Evolutionary conservation across 768 basidiomycete genomes (phyloP).

Genomic region (Naganishia kalamii): DNA sequence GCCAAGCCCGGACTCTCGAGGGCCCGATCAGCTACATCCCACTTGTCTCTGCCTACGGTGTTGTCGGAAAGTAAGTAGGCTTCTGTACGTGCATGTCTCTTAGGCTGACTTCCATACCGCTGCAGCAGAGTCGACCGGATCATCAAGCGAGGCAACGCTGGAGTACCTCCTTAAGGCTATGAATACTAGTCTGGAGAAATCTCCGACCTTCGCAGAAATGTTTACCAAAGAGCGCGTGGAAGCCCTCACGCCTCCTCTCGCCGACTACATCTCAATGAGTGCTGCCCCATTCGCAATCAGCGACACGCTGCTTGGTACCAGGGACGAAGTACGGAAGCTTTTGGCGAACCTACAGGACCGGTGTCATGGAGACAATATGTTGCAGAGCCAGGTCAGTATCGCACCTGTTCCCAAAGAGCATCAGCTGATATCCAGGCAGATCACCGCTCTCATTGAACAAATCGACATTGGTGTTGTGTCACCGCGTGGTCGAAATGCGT

Average conservation of each 20-base stretch:
- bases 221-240: slow-evolving; percentile 17
- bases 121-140: background rate
- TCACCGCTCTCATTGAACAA: slow-evolving; percentile 20
- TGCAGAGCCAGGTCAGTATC: slow-evolving; percentile 19
- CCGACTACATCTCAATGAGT: slow-evolving; percentile 25
- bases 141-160: background rate
- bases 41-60: background rate
- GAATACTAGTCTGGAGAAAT: background rate
- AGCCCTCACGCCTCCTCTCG: slow-evolving; percentile 12
- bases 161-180: slow-evolving; percentile 26
- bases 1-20: background rate
- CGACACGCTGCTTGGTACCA: background rate
- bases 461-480: slow-evolving; percentile 10
- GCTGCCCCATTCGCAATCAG: slow-evolving; percentile 2
- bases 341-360: background rate
- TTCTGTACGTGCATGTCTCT: background rate
- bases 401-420: background rate
- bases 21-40: background rate
- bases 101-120: background rate
- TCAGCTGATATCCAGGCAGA: background rate
- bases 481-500: background rate
- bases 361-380: background rate
- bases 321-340: background rate
- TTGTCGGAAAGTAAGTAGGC: background rate
- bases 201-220: background rate